These are phyloP conservation scores for Fraxinus angustifolia DNA, from an alignment of 305 asterid species.

Conservation along the genomic window DNA sequence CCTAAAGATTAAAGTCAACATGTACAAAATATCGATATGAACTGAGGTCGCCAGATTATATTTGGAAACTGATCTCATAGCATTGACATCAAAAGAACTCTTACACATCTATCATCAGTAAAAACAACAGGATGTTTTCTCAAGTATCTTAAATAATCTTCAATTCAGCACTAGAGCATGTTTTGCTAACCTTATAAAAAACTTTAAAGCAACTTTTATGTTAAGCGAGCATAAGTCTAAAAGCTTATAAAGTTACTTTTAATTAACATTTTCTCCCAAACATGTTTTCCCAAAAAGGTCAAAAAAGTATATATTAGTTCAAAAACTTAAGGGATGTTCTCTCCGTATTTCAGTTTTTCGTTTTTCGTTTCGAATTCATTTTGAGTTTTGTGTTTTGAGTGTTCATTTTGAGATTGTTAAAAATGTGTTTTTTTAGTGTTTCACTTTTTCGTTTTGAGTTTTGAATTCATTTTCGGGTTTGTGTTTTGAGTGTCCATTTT, in stretches of 20 bases:
- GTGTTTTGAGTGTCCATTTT: too few relatives aligned
- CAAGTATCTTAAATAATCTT: background rate
- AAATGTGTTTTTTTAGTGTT: too few relatives aligned
- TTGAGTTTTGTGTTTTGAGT: too few relatives aligned
- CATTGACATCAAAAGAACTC: background rate
- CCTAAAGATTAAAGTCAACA: conserved; percentile 34
- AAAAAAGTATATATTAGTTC: background rate
- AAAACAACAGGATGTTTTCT: background rate
- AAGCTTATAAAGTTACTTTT: background rate
- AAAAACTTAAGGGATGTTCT: background rate
- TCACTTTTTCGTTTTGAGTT: too few relatives aligned
- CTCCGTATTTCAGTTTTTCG: too few relatives aligned
- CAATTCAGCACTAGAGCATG: background rate
- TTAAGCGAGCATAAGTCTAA: background rate
- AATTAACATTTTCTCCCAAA: background rate
- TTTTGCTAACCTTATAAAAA: background rate
- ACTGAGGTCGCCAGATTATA: background rate
- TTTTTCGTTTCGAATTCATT: too few relatives aligned
- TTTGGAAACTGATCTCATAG: background rate
- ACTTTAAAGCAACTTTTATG: background rate
- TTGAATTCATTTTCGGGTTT: too few relatives aligned
- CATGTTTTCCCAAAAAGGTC: background rate
- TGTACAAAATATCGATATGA: background rate
- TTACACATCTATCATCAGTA: background rate
- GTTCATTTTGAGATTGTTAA: too few relatives aligned